Evolutionary conservation across 2,329 filamentous ascomycete species (phyloP).

Genomic region (Penicillium thymicola): DNA sequence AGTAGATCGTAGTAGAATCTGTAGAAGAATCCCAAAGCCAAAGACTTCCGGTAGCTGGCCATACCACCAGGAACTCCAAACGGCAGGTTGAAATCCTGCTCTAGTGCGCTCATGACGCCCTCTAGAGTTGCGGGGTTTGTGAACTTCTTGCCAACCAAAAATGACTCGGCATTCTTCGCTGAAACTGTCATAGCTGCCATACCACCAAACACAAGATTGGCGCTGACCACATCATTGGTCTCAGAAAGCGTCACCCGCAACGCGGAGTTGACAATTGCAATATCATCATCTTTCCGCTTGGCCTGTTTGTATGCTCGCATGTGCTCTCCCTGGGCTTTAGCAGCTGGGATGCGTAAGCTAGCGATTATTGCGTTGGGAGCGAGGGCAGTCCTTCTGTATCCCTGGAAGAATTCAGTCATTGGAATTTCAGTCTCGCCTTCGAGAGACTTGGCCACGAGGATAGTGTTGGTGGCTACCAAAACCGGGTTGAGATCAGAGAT

Average conservation of each 20-base stretch:
- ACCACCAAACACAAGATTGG: slow-evolving; percentile 84
- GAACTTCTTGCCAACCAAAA: slow-evolving; percentile 72
- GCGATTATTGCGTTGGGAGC: slow-evolving; percentile 79
- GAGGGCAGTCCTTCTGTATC: slow-evolving; percentile 81
- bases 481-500: slow-evolving; percentile 97
- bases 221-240: slow-evolving; percentile 66
- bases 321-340: slow-evolving; percentile 71
- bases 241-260: slow-evolving; percentile 70
- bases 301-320: slow-evolving; percentile 92
- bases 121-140: slow-evolving; percentile 81
- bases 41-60: slow-evolving; percentile 89
- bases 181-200: slow-evolving; percentile 92
- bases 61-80: slow-evolving; percentile 95
- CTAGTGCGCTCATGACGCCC: slow-evolving; percentile 84
- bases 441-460: slow-evolving; percentile 74
- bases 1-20: slow-evolving; percentile 92
- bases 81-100: slow-evolving; percentile 79
- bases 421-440: slow-evolving; percentile 76
- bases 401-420: slow-evolving; percentile 88
- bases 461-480: slow-evolving; percentile 80
- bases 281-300: slow-evolving; percentile 96
- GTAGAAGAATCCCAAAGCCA: slow-evolving; percentile 94
- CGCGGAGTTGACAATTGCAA: slow-evolving; percentile 92
- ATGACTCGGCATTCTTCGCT: slow-evolving; percentile 73
- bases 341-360: slow-evolving; percentile 78